Base-by-base conservation (phyloP, 805 yeast species). In the Myxozyma neotropica region DNA sequence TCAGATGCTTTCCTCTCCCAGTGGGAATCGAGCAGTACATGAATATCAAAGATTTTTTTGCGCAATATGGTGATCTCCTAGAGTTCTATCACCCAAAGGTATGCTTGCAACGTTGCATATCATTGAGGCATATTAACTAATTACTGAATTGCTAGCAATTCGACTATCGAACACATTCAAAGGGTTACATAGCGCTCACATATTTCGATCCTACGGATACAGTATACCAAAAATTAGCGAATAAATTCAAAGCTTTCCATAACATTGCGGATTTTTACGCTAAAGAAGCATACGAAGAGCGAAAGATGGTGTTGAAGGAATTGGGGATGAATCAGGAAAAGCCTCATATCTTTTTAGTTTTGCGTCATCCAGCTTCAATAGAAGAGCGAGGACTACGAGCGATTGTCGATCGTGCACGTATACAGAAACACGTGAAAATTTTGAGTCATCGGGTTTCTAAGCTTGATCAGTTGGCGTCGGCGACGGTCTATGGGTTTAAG, bases 1-100 rank as follows among this genome's bases (percentile, higher is more conserved):
- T 44, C 29, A 45, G 38, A 26, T 46, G 39, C 17, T 54, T 44
- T 51, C 58, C 58, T 10, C 53, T 42, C 17, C 40, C 49, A 7
- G 27, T 26, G 10, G 46, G 38, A 4, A n/a, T 54, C 2, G 21
- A 21, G 15, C 47, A 54, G 47, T 54, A 31, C 6, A 17, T 36
- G 23, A 19, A 7, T 2, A 26, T 54, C 23, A 21, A 23, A 15
- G 27, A 36, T 1, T 46, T n/a, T 24, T 26, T 54, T 23, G 31
- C 35, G 1, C 15, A 24, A 19, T 39, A 44, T 36, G 58, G 58
- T 7, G 42, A 45, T 24, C 53, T 54, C 2, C n/a, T 54, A 5
- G 44, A 54, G 19, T 54, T 43, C 21, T 17, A 27, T 27, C 45
- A 46, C 8, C 24, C 35, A 15, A 15, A 27, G 45, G 58, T 54